Conservation (phyloP, 306 rosid genomes). For the Cicer arietinum region DNA sequence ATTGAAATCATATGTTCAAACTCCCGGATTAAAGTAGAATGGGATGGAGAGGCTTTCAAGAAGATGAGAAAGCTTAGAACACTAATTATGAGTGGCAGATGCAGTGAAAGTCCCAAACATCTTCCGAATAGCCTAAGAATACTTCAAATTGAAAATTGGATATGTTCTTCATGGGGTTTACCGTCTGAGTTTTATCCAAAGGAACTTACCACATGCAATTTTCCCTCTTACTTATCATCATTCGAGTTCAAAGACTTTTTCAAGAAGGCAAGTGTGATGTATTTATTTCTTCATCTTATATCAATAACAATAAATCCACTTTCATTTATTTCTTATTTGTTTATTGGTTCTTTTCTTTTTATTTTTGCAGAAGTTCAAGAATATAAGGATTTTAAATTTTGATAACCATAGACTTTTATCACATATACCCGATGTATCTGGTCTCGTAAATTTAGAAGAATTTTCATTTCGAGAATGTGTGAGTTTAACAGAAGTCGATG, state of each 20-base stretch:
- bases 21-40: neutral
- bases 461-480: neutral
- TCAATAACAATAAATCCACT: neutral
- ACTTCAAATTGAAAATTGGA: no score
- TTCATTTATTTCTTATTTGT: neutral
- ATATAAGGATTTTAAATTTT: neutral
- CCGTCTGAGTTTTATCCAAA: neutral
- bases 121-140: slow-evolving; percentile 9
- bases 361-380: neutral
- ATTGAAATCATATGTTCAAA: neutral
- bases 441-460: neutral
- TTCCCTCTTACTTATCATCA: neutral
- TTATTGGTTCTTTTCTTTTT: neutral
- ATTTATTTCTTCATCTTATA: neutral
- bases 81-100: neutral
- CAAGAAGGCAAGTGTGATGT: neutral
- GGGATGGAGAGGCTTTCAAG: neutral
- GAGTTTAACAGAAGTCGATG: neutral
- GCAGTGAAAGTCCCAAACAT: neutral
- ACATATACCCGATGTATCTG: neutral
- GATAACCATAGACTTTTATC: accelerated
- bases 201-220: neutral
- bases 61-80: neutral
- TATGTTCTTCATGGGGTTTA: neutral
- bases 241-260: neutral